Percentiles rank a stretch among this genome's conserved stretches.
phyloP scores from a whole-genome alignment of 1,284 basidiomycete species.

The Cutaneotrichosporon cyanovorans region DNA sequence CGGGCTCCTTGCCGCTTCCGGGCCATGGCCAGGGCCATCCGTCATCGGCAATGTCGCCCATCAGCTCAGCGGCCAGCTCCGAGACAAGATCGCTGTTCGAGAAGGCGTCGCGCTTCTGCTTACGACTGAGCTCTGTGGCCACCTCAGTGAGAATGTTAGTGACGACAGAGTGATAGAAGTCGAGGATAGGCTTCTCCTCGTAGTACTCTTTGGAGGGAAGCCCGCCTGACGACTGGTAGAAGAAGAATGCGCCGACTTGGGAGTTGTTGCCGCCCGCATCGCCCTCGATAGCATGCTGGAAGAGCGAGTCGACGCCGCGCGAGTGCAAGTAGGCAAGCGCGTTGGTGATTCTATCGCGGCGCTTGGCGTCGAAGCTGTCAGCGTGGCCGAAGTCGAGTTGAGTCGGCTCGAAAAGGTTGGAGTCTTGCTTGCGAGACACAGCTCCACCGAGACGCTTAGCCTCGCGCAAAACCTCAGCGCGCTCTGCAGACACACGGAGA shows the following conservation, averaged over 20 bases:
- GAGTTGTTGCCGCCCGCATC: slow-evolving; percentile 88
- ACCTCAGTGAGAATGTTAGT: slow-evolving; percentile 60
- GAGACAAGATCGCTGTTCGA: slow-evolving; percentile 1
- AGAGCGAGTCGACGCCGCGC: slow-evolving; percentile 69
- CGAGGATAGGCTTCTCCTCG: slow-evolving; percentile 62
- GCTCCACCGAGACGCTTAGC: neutral
- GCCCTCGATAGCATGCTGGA: slow-evolving; percentile 65
- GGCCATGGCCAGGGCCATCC: slow-evolving; percentile 69
- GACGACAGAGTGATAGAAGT: slow-evolving; percentile 65
- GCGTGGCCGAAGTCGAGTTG: neutral
- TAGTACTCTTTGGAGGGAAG: slow-evolving; percentile 95
- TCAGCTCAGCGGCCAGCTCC: slow-evolving; percentile 10
- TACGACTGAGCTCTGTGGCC: slow-evolving; percentile 21
- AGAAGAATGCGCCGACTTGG: slow-evolving; percentile 74
- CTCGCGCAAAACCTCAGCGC: neutral
- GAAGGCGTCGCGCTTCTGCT: slow-evolving; percentile 11
- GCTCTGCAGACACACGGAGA: slow-evolving; percentile 20
- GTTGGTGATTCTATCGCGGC: slow-evolving; percentile 53
- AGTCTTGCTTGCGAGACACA: neutral
- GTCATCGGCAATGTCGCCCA: slow-evolving; percentile 21
- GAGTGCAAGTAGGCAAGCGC: slow-evolving; percentile 82
- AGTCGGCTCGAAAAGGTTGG: neutral
- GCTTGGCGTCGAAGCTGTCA: slow-evolving; percentile 4
- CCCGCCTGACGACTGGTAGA: slow-evolving; percentile 74
- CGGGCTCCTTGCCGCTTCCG: slow-evolving; percentile 23